phyloP scores from a whole-genome alignment of 2,329 filamentous ascomycete species.

The Talaromyces sp. region DNA sequence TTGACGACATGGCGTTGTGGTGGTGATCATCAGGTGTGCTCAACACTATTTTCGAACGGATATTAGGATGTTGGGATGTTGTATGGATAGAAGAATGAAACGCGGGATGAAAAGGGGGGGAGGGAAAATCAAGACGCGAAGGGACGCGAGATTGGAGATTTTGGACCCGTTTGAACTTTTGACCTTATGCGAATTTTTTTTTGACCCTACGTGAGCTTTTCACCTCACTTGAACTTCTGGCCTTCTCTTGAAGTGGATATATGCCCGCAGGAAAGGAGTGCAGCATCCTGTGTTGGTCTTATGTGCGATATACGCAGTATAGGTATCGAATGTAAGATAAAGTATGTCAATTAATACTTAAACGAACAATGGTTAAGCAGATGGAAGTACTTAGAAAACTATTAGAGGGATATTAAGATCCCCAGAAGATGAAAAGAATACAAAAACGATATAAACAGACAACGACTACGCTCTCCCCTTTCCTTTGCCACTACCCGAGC shows the following conservation, averaged over 20 bases:
- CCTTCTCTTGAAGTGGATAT: too few species aligned
- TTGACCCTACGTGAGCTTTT: background rate
- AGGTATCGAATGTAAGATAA: background rate
- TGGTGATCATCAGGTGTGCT: background rate
- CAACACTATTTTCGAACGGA: background rate
- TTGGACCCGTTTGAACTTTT: background rate
- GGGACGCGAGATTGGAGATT: background rate
- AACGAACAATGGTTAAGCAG: background rate
- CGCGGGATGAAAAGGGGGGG: background rate
- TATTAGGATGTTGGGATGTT: background rate
- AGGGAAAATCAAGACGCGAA: background rate
- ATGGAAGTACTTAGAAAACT: background rate
- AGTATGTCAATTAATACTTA: background rate
- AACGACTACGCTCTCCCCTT: constrained; percentile 24
- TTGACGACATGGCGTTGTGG: background rate
- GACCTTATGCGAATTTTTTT: background rate
- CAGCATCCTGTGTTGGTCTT: too few species aligned
- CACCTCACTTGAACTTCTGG: too few species aligned
- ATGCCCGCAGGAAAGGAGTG: too few species aligned
- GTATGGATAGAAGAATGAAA: background rate
- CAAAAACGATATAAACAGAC: constrained; percentile 4
- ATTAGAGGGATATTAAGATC: background rate
- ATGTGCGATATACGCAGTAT: background rate
- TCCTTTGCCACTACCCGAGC: constrained; percentile 37
- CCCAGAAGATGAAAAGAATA: background rate